A percentile compares a stretch with the other conserved stretches of the same genome.
Conservation (phyloP, 352 stramenopile species). For the Phytophthora litchii region DNA sequence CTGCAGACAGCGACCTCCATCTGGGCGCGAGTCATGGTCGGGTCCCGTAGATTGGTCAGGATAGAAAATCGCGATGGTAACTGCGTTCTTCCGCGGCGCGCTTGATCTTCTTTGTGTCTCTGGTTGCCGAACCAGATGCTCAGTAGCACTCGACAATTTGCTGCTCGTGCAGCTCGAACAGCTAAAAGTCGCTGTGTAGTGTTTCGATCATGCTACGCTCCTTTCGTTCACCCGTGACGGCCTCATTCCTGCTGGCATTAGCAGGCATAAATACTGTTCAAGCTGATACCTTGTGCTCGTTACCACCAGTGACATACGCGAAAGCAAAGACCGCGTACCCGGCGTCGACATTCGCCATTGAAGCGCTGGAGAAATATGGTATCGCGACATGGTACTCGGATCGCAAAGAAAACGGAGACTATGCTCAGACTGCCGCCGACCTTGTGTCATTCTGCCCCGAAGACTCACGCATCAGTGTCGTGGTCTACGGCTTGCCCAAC, state of each 20-base stretch:
- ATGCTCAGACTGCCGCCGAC: conserved; percentile 33
- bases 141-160: conserved; percentile 26
- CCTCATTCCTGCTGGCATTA: conserved; percentile 18
- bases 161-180: conserved; percentile 18
- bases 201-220: conserved; percentile 23
- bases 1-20: conserved; percentile 26
- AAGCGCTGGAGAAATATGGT: conserved; percentile 54
- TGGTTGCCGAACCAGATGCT: conserved; percentile 14
- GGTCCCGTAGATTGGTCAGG: conserved; percentile 28
- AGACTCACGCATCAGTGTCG: conserved; percentile 55
- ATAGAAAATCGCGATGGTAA: conserved; percentile 27
- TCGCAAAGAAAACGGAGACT: conserved; percentile 43
- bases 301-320: conserved; percentile 49
- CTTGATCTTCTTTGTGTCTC: conserved; percentile 16
- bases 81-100: conserved; percentile 16
- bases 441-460: conserved; percentile 44
- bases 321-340: conserved; percentile 52
- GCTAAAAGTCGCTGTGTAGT: neutral
- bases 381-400: conserved; percentile 80
- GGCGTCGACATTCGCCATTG: conserved; percentile 50
- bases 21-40: conserved; percentile 23
- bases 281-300: conserved; percentile 55
- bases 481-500: conserved; percentile 77
- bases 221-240: conserved; percentile 15
- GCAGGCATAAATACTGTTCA: conserved; percentile 15